phyloP scores from a whole-genome alignment of 371 early-diverging fungal genomes.

The Dentiscutata heterogama region DNA sequence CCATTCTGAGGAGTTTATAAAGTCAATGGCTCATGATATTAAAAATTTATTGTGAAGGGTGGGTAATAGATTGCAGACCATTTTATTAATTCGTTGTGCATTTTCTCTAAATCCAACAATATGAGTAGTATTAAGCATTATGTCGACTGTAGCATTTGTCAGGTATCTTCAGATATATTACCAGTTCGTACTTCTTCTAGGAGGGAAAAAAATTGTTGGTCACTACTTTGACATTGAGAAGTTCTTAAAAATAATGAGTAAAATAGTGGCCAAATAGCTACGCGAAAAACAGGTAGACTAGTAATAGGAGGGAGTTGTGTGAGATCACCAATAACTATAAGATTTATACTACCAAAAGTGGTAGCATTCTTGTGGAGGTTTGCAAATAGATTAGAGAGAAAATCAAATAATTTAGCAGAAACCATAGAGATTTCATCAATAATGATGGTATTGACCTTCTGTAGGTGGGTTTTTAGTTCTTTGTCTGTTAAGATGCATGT shows the following conservation, averaged over 20 bases:
- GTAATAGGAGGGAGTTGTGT: not conserved
- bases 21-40: not conserved
- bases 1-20: no score
- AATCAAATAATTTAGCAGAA: not conserved
- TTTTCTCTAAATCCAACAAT: slow-evolving; percentile 27
- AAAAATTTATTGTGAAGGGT: not conserved
- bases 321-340: not conserved
- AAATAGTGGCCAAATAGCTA: slow-evolving; percentile 10
- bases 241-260: not conserved
- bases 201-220: not conserved
- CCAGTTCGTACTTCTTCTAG: not conserved
- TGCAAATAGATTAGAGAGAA: no score
- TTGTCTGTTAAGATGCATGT: not conserved
- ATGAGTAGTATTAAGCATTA: not conserved
- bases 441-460: slow-evolving; percentile 9
- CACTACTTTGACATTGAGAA: not conserved
- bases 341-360: not conserved
- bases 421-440: slow-evolving; percentile 36
- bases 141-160: not conserved
- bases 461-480: not conserved
- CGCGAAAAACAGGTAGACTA: not conserved
- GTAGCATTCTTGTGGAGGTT: not conserved
- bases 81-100: not conserved
- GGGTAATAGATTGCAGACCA: not conserved
- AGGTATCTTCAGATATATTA: not conserved